These are phyloP conservation scores for Alternaria panax DNA, from an alignment of 2,329 filamentous ascomycete genomes.

Conservation along the genomic window DNA sequence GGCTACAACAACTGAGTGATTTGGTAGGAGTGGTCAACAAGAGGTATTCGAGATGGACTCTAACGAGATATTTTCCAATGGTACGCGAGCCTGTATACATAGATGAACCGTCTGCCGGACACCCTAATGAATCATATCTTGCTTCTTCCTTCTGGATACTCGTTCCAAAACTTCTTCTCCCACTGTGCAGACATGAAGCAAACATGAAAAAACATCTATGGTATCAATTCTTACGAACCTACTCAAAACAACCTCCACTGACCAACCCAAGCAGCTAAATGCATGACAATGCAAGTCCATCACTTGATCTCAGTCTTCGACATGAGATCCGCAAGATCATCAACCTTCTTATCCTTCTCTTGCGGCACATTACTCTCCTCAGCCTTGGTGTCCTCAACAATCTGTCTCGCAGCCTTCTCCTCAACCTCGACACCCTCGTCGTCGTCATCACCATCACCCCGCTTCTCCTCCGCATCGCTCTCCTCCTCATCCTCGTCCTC, in stretches of 20 bases:
- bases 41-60: neutral
- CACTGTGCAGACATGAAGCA: neutral
- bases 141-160: neutral
- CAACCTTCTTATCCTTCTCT: conserved; percentile 77
- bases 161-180: neutral
- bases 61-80: neutral
- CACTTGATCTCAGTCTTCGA: conserved; percentile 67
- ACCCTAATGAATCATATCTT: neutral
- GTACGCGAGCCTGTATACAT: conserved; percentile 1
- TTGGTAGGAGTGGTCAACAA: neutral
- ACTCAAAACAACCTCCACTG: neutral
- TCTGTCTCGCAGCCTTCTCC: conserved; percentile 57
- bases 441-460: conserved; percentile 73
- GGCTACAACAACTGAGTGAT: neutral
- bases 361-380: conserved; percentile 77
- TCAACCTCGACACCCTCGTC: conserved; percentile 64
- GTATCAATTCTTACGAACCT: conserved; percentile 8
- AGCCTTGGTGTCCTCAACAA: conserved; percentile 73
- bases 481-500: conserved; percentile 81
- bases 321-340: conserved; percentile 77
- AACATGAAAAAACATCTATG: conserved; percentile 5
- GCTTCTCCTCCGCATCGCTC: conserved; percentile 66
- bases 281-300: conserved; percentile 4
- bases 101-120: neutral
- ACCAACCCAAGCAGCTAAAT: conserved; percentile 13